Percentiles rank a stretch among this genome's conserved stretches.
phyloP scores from a whole-genome alignment of 805 yeast species.

The Schwanniomyces vanrijiae region DNA sequence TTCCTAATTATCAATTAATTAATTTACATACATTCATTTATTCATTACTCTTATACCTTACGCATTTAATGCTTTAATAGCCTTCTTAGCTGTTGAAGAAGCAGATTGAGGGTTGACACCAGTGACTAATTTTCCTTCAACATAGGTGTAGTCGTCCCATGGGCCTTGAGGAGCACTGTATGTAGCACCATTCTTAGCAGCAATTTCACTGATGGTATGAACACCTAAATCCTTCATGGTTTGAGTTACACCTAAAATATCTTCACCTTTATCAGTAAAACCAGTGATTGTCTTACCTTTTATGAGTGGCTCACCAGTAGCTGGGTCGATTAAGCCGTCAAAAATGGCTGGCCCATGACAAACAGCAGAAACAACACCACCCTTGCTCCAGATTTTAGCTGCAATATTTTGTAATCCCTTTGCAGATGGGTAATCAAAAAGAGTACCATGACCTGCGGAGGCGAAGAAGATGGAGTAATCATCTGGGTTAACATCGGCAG shows the following conservation, averaged over 20 bases:
- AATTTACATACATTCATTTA: not conserved
- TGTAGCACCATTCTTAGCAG: constrained; percentile 41
- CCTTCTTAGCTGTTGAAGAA: constrained; percentile 44
- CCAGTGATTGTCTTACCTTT: constrained; percentile 61
- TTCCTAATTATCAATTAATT: too few species aligned
- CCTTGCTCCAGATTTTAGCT: constrained; percentile 44
- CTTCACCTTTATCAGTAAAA: constrained; percentile 59
- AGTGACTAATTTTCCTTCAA: constrained; percentile 61
- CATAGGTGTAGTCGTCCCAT: constrained; percentile 49
- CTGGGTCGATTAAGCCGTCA: constrained; percentile 42
- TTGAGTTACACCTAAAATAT: constrained; percentile 17
- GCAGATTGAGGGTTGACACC: constrained; percentile 68
- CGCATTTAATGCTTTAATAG: constrained; percentile 16
- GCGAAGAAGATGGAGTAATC: constrained; percentile 59
- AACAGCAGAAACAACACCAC: constrained; percentile 62
- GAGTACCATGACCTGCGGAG: constrained; percentile 66
- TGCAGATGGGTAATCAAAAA: constrained; percentile 59
- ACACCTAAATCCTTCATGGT: constrained; percentile 22
- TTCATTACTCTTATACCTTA: not conserved
- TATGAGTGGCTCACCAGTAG: constrained; percentile 44
- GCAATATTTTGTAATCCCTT: constrained; percentile 46
- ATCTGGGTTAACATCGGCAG: constrained; percentile 46
- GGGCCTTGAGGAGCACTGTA: constrained; percentile 50
- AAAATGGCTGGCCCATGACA: constrained; percentile 70
- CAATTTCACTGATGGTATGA: constrained; percentile 37